Conservation (phyloP, 768 basidiomycete species). For the Boletellus sp. region DNA sequence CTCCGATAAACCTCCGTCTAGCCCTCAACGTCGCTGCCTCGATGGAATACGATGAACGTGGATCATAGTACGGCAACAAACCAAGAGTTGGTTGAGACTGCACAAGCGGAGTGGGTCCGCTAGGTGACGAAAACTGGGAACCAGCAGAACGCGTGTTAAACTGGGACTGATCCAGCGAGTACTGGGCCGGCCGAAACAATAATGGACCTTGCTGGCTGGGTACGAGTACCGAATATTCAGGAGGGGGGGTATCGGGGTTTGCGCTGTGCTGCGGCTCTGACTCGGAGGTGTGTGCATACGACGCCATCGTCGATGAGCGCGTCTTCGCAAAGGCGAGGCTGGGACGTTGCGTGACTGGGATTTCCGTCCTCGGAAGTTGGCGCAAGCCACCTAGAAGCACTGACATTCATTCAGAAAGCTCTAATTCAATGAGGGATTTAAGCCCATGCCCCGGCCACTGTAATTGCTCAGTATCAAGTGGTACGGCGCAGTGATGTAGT, state of each 20-base stretch:
- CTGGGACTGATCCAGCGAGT: conserved; percentile 8
- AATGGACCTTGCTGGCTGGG: conserved; percentile 10
- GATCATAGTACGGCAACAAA: conserved; percentile 42
- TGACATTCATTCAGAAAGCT: too few relatives aligned
- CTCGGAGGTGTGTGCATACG: conserved; percentile 7
- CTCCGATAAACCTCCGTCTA: conserved; percentile 41
- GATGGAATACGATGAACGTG: conserved; percentile 36
- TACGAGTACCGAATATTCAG: conserved; percentile 24
- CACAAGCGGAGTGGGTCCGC: conserved; percentile 42
- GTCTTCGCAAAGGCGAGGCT: not conserved
- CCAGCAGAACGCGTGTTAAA: conserved; percentile 14
- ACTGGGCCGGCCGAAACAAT: conserved; percentile 14
- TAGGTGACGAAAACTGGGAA: conserved; percentile 17
- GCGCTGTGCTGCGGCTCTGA: conserved; percentile 15
- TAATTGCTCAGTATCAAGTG: too few relatives aligned
- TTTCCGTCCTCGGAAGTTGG: not conserved
- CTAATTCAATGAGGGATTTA: too few relatives aligned
- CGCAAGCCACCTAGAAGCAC: too few relatives aligned
- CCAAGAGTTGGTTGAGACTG: conserved; percentile 35
- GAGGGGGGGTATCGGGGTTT: conserved; percentile 30
- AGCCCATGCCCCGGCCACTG: too few relatives aligned
- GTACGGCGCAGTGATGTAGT: too few relatives aligned
- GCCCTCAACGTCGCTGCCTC: conserved; percentile 38
- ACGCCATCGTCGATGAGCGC: conserved; percentile 8
- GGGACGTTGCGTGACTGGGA: not conserved